Evolutionary conservation across 2,329 filamentous ascomycete genomes (phyloP).

Genomic region (Trichothecium sympodiale): DNA sequence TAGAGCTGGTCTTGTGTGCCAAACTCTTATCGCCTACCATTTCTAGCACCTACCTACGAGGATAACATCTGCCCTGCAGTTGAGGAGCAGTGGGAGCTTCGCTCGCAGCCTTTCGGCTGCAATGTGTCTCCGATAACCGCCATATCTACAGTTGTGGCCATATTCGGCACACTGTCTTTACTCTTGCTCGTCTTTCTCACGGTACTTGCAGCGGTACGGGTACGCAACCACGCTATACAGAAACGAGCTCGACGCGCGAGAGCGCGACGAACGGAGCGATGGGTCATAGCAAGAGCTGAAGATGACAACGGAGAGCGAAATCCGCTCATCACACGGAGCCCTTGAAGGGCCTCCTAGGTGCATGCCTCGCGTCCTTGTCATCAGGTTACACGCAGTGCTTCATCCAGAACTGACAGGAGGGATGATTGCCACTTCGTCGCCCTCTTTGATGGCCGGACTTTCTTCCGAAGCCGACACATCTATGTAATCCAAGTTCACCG

Average conservation of each 20-base stretch:
- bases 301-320: conserved; percentile 1
- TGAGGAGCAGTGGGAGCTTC: conserved; percentile 28
- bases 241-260: no score
- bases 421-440: conserved; percentile 79
- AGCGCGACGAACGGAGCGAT: neutral
- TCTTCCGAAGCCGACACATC: conserved; percentile 42
- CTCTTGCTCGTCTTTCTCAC: conserved; percentile 13
- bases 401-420: conserved; percentile 80
- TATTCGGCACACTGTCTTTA: conserved; percentile 16
- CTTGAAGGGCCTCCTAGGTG: no score
- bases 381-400: conserved; percentile 11
- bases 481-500: conserved; percentile 72
- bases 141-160: conserved; percentile 15
- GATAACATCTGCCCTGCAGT: conserved; percentile 40
- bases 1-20: conserved; percentile 45
- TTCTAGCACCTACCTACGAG: conserved; percentile 39
- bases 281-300: conserved; percentile 1
- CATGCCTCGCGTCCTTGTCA: neutral
- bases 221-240: conserved; percentile 4
- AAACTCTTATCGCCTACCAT: conserved; percentile 30
- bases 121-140: conserved; percentile 22
- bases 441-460: conserved; percentile 46
- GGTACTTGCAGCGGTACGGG: conserved; percentile 10
- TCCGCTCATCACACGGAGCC: neutral
- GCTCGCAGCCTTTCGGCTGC: conserved; percentile 23